Evolutionary conservation across 108 stramenopile species (phyloP).

Genomic region (Conticribra guillardii): DNA sequence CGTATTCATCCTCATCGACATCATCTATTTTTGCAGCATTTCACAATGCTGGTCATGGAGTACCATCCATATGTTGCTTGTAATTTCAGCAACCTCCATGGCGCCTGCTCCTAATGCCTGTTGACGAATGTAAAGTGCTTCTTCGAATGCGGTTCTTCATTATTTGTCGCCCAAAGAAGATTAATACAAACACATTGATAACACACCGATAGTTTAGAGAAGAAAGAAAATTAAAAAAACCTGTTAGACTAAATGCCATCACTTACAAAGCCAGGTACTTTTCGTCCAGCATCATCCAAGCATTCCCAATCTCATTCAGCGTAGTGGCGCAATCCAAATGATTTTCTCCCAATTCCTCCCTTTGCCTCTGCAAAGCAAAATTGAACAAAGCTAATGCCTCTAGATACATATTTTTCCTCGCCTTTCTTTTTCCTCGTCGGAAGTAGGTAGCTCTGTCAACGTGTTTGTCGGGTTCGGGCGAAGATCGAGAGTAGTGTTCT

Average conservation of each 20-base stretch:
- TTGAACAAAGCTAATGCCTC: slow-evolving; percentile 31
- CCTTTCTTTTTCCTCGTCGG: slow-evolving; percentile 18
- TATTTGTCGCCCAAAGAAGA: background rate
- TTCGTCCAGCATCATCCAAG: slow-evolving; percentile 30
- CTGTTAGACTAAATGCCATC: too few species aligned
- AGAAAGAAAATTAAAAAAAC: background rate
- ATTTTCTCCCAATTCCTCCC: slow-evolving; percentile 27
- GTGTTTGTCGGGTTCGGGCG: background rate
- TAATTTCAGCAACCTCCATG: slow-evolving; percentile 21
- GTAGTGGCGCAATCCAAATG: slow-evolving; percentile 30
- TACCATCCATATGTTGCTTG: slow-evolving; percentile 32
- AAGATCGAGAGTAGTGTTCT: too few species aligned
- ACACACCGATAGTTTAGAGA: background rate
- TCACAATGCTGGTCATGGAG: slow-evolving; percentile 25
- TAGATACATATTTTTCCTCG: slow-evolving; percentile 13
- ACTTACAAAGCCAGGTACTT: slow-evolving; percentile 20
- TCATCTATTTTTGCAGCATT: too few species aligned
- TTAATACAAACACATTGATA: background rate
- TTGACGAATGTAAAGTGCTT: slow-evolving; percentile 25
- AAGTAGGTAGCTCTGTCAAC: slow-evolving; percentile 7
- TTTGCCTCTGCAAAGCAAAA: slow-evolving; percentile 21
- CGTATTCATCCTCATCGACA: too few species aligned
- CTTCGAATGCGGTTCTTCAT: slow-evolving; percentile 21
- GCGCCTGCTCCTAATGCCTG: slow-evolving; percentile 18
- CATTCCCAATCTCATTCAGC: slow-evolving; percentile 27